phyloP scores from a whole-genome alignment of 208 protist genomes.

The Acanthamoeba healyi region DNA sequence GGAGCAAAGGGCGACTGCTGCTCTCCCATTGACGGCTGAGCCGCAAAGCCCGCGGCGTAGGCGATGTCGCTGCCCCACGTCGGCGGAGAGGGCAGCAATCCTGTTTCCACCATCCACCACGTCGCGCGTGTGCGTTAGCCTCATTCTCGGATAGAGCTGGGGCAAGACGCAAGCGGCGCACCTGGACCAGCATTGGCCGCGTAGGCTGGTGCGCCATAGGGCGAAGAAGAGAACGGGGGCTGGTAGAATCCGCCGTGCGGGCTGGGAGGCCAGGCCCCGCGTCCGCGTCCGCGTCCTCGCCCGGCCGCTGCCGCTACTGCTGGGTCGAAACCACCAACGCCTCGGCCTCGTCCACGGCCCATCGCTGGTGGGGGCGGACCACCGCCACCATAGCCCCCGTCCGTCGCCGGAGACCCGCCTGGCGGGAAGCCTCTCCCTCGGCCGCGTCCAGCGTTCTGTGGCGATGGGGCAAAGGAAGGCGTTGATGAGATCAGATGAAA shows the following conservation, averaged over 20 bases:
- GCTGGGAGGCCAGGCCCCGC: not conserved
- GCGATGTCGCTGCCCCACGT: not conserved
- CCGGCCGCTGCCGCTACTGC: too few species aligned
- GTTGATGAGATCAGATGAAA: not conserved
- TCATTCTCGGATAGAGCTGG: not conserved
- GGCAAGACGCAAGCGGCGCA: too few species aligned
- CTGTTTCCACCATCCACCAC: not conserved
- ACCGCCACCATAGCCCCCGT: not conserved
- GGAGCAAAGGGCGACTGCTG: not conserved
- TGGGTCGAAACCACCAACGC: not conserved
- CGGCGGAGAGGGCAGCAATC: too few species aligned
- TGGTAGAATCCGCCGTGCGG: too few species aligned
- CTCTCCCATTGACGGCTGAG: not conserved
- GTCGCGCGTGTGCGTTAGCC: not conserved
- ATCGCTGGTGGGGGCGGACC: not conserved
- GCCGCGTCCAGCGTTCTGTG: not conserved
- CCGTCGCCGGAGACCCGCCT: too few species aligned
- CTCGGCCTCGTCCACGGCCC: not conserved
- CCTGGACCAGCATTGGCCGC: too few species aligned
- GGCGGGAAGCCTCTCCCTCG: not conserved
- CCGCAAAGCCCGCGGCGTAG: constrained; percentile 7
- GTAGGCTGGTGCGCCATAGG: too few species aligned
- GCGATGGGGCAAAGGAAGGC: not conserved
- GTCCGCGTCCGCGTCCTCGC: too few species aligned
- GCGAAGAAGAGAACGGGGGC: too few species aligned